These are phyloP conservation scores for Biscogniauxia mediterranea DNA, from an alignment of 2,329 filamentous ascomycete genomes.

Conservation along the genomic window DNA sequence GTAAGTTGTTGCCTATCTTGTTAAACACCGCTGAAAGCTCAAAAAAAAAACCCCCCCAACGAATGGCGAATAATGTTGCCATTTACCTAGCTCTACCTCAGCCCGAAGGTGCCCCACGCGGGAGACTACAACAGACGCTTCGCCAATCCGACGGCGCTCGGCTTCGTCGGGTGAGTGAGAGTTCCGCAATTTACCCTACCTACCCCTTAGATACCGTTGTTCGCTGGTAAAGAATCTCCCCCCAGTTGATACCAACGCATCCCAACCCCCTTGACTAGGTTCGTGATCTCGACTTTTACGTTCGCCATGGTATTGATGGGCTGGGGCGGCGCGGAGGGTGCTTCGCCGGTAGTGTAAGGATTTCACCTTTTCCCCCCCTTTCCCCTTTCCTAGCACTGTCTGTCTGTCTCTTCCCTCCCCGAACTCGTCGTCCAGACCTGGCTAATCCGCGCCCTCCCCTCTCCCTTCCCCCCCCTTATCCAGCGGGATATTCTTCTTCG, in stretches of 20 bases:
- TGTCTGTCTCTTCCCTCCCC: not conserved
- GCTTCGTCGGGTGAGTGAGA: conserved; percentile 37
- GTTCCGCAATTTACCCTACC: no score
- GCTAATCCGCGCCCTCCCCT: no score
- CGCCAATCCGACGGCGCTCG: conserved; percentile 38
- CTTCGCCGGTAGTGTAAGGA: conserved; percentile 34
- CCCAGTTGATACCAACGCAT: not conserved
- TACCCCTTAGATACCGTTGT: no score
- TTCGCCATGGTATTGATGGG: conserved; percentile 38
- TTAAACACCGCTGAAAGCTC: no score
- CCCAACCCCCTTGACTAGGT: conserved; percentile 20
- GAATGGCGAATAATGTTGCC: conserved; percentile 3
- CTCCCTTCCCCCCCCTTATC: not conserved
- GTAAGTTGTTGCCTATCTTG: conserved; percentile 6
- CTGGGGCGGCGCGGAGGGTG: conserved; percentile 35
- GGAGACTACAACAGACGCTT: conserved; percentile 38
- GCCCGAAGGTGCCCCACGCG: conserved; percentile 36
- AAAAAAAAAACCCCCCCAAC: no score
- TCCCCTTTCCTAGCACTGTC: not conserved
- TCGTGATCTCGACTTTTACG: conserved; percentile 38
- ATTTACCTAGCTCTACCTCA: conserved; percentile 40
- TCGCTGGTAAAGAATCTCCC: no score
- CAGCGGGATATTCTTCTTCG: conserved; percentile 39
- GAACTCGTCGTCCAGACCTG: no score
- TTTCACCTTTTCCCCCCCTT: not conserved